phyloP scores from a whole-genome alignment of 352 stramenopile genomes.

The Phytophthora boehmeriae region DNA sequence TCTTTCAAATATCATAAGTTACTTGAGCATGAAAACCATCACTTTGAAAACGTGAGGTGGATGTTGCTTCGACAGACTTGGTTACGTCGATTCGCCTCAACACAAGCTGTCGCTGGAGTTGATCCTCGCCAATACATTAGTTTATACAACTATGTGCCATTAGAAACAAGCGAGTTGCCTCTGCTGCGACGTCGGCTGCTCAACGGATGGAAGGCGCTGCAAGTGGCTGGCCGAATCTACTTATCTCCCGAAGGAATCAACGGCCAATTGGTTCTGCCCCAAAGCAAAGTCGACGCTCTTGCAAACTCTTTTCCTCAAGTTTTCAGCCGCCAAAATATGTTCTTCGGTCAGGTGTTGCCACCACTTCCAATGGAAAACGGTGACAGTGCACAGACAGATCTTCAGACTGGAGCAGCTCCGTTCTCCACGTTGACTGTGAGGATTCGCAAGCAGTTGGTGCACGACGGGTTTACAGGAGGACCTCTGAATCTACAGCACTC shows the following conservation, averaged over 20 bases:
- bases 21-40: neutral
- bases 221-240: slow-evolving; percentile 85
- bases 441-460: slow-evolving; percentile 89
- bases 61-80: neutral
- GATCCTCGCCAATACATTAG: slow-evolving; percentile 44
- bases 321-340: slow-evolving; percentile 24
- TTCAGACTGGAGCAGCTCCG: slow-evolving; percentile 27
- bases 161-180: slow-evolving; percentile 37
- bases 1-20: slow-evolving; percentile 9
- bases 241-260: slow-evolving; percentile 95
- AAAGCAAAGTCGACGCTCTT: slow-evolving; percentile 54
- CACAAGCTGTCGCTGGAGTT: neutral
- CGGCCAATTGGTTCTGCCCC: slow-evolving; percentile 93
- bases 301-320: slow-evolving; percentile 31
- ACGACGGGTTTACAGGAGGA: slow-evolving; percentile 77
- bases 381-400: neutral
- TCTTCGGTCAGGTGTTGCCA: slow-evolving; percentile 43
- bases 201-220: slow-evolving; percentile 47
- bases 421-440: slow-evolving; percentile 90
- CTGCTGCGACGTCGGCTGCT: slow-evolving; percentile 35
- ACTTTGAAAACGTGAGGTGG: neutral
- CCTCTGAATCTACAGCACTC: slow-evolving; percentile 29
- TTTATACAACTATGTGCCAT: slow-evolving; percentile 52
- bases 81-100: slow-evolving; percentile 10
- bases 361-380: slow-evolving; percentile 12